Base-by-base conservation (phyloP, 129 eudicot genomes). In the Oenanthe sinensis region DNA sequence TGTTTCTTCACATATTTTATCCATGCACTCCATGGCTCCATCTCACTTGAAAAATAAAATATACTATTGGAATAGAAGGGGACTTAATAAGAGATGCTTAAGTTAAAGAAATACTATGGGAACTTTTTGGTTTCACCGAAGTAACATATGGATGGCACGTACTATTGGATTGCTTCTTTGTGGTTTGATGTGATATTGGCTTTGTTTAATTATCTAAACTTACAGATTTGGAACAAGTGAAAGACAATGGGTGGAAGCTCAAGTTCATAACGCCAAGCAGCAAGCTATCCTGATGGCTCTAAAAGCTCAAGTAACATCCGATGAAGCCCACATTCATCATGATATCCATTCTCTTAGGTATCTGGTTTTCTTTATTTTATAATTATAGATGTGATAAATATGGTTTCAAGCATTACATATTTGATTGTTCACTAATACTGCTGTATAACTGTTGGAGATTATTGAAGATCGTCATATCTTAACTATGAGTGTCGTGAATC, bases 181-280 rank as follows among this genome's bases (percentile, higher is more conserved):
- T 60, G 69, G 69, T 26, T 26, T 60, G 68, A 58, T 58, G 8
- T 58, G 69, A 24, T 60, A 60, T 60, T n/a, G 15, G 30, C 24
- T 60, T 26, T 60, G 36, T 60, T 60, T 60, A 26, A 60, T n/a
- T 26, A 79, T 39, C 74, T 43, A 16, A 19, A 4, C 8, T 68
- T 75, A 46, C 89, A 95, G 99, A 79, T 95, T 92, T 86, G 99
- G 97, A 28, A 90, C 96, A 13, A 95, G 99, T 85, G 99, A 95
- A 87, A 90, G 91, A 80, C 99, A 95, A 75, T 92, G 99, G 99
- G 96, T 95, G n/a, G 99, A 91, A 85, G 99, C 99, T 74, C 99
- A 95, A 87, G 99, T 92, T 79, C 95, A 95, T 86, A 95, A 92
- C 82, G 93, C 99, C 50, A 95, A 95, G 84, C 99, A 95, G 83